These are phyloP conservation scores for Hypoxylon perforatum DNA, from an alignment of 495 filamentous ascomycete genomes.

Conservation along the genomic window DNA sequence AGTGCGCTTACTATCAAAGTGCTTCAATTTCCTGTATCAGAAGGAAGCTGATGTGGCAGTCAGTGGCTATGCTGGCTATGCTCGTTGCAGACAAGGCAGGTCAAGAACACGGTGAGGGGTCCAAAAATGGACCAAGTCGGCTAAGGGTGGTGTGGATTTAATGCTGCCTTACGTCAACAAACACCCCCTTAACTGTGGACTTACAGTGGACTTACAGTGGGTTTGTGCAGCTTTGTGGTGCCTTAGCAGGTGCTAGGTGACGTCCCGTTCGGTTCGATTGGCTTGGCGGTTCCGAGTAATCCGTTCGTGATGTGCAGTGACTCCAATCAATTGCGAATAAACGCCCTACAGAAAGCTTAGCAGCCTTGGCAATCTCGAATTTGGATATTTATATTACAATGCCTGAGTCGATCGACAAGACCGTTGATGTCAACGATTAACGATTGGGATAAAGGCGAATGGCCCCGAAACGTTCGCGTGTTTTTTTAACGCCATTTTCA, in stretches of 20 bases:
- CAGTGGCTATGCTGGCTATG: conserved; percentile 40
- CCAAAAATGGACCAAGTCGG: background rate
- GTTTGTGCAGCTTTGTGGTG: too few species aligned
- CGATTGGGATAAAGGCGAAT: conserved; percentile 4
- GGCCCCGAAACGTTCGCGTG: conserved; percentile 5
- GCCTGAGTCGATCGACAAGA: conserved; percentile 22
- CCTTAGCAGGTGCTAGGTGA: conserved; percentile 23
- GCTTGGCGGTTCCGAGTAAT: conserved; percentile 37
- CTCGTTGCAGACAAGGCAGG: conserved; percentile 17
- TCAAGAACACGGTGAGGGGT: conserved; percentile 12
- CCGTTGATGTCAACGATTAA: background rate
- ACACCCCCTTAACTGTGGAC: background rate
- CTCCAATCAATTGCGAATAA: conserved; percentile 23
- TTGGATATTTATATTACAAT: conserved; percentile 21
- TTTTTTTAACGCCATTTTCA: background rate
- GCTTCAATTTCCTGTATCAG: conserved; percentile 38
- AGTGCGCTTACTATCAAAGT: conserved; percentile 20
- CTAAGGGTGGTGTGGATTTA: conserved; percentile 5
- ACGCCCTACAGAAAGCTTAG: conserved; percentile 35
- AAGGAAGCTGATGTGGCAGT: conserved; percentile 33
- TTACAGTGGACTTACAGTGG: conserved; percentile 1
- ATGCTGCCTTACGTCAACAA: conserved; percentile 13
- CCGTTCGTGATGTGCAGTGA: conserved; percentile 13
- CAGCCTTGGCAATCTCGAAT: conserved; percentile 22
- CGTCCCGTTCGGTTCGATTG: conserved; percentile 28